Conservation (phyloP, 805 yeast species). For the Candida palmyrensis region DNA sequence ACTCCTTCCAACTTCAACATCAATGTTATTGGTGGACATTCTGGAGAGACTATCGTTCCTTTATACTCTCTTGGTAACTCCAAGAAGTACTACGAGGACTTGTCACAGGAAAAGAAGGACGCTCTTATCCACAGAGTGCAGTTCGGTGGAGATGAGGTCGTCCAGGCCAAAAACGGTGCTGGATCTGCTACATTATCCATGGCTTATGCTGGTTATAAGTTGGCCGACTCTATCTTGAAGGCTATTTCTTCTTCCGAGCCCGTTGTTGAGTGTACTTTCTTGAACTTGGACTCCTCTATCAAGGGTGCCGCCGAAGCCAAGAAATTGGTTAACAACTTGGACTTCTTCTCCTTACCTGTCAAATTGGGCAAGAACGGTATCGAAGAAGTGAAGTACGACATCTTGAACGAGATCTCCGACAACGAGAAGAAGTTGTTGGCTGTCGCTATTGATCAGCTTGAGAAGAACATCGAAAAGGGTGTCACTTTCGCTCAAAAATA, state of each 20-base stretch:
- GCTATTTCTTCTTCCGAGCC: constrained; percentile 37
- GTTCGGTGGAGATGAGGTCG: constrained; percentile 89
- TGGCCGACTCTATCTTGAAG: constrained; percentile 62
- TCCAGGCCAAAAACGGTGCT: constrained; percentile 77
- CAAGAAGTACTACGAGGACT: constrained; percentile 28
- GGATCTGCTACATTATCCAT: constrained; percentile 83
- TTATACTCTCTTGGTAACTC: constrained; percentile 50
- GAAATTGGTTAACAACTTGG: constrained; percentile 38
- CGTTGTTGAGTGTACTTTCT: constrained; percentile 46
- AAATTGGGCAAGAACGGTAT: constrained; percentile 51
- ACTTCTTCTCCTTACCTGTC: constrained; percentile 63
- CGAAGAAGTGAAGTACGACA: constrained; percentile 47
- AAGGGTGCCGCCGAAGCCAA: constrained; percentile 49
- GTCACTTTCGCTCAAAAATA: constrained; percentile 36
- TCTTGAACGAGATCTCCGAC: constrained; percentile 44
- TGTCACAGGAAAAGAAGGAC: constrained; percentile 58
- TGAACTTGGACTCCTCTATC: constrained; percentile 45
- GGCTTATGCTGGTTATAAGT: constrained; percentile 82
- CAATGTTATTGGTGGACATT: constrained; percentile 90
- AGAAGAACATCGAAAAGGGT: constrained; percentile 57
- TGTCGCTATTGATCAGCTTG: constrained; percentile 50
- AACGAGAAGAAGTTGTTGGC: constrained; percentile 52
- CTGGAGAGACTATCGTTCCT: constrained; percentile 93
- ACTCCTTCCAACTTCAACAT: constrained; percentile 52
- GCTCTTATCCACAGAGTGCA: constrained; percentile 83